phyloP scores from a whole-genome alignment of 306 rosid species.

The Quillaja saponaria region DNA sequence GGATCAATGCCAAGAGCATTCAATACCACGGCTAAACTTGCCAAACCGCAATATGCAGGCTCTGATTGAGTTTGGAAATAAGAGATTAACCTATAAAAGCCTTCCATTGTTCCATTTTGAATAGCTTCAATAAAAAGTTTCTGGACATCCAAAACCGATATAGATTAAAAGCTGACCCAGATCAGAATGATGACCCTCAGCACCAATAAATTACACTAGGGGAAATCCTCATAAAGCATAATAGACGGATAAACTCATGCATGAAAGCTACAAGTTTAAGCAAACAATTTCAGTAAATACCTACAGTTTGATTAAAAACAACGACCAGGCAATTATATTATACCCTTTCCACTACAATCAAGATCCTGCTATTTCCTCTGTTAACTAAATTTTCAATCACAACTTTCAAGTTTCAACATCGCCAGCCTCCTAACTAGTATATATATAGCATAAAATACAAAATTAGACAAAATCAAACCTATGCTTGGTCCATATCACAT shows the following conservation, averaged over 20 bases:
- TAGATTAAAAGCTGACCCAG: background rate
- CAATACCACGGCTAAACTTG: conserved; percentile 89
- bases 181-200: background rate
- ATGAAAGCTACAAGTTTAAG: background rate
- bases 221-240: background rate
- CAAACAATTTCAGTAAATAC: too few species aligned
- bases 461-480: background rate
- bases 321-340: too few species aligned
- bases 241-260: background rate
- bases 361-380: background rate
- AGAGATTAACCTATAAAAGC: conserved; percentile 76
- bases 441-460: too few species aligned
- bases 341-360: background rate
- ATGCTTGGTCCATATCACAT: background rate
- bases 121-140: conserved; percentile 71
- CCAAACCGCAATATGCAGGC: conserved; percentile 92
- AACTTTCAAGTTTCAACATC: background rate
- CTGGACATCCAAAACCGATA: conserved; percentile 41
- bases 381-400: background rate
- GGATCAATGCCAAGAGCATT: conserved; percentile 96
- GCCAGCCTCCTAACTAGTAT: background rate
- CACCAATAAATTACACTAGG: background rate
- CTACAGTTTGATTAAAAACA: too few species aligned
- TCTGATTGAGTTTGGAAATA: conserved; percentile 89
- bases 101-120: conserved; percentile 83